Percentiles rank a stretch among this genome's conserved stretches.
These are phyloP conservation scores for Megacollybia marginata DNA, from an alignment of 768 basidiomycete genomes.

Conservation along the genomic window DNA sequence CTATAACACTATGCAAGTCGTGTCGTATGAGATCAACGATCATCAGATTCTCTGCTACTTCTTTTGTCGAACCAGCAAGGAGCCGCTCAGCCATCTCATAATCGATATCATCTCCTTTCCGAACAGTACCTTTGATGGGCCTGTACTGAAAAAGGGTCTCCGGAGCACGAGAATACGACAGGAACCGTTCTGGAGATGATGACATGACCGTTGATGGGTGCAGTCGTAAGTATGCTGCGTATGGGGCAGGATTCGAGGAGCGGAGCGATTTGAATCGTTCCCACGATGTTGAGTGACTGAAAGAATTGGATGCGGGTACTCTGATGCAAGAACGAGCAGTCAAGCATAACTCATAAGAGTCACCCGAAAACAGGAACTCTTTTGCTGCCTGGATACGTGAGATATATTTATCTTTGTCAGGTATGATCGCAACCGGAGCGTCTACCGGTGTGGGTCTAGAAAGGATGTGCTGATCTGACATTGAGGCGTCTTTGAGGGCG, in stretches of 20 bases:
- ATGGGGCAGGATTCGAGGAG: conserved; percentile 77
- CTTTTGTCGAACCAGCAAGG: conserved; percentile 66
- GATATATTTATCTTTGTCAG: conserved; percentile 56
- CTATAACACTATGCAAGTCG: conserved; percentile 80
- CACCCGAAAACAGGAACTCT: conserved; percentile 70
- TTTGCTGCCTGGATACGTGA: conserved; percentile 63
- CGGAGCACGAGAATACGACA: conserved; percentile 67
- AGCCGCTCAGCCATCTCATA: conserved; percentile 59
- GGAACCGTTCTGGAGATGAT: conserved; percentile 89
- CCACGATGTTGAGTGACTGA: conserved; percentile 44
- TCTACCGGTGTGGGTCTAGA: conserved; percentile 17
- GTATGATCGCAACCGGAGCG: conserved; percentile 19
- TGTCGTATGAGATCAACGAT: conserved; percentile 95
- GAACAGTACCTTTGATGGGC: conserved; percentile 91
- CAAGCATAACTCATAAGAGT: conserved; percentile 91
- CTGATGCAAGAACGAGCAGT: conserved; percentile 66
- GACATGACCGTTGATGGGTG: conserved; percentile 73
- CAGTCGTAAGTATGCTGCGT: conserved; percentile 75
- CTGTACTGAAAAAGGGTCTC: conserved; percentile 69
- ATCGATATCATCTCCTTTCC: conserved; percentile 58
- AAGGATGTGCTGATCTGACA: neutral
- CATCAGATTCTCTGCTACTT: conserved; percentile 96
- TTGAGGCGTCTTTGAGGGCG: conserved; percentile 19
- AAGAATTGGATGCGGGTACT: conserved; percentile 33
- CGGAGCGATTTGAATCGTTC: conserved; percentile 68